Percentiles rank a stretch among this genome's conserved stretches.
phyloP scores from a whole-genome alignment of 306 rosid species.

The Casuarina glauca region DNA sequence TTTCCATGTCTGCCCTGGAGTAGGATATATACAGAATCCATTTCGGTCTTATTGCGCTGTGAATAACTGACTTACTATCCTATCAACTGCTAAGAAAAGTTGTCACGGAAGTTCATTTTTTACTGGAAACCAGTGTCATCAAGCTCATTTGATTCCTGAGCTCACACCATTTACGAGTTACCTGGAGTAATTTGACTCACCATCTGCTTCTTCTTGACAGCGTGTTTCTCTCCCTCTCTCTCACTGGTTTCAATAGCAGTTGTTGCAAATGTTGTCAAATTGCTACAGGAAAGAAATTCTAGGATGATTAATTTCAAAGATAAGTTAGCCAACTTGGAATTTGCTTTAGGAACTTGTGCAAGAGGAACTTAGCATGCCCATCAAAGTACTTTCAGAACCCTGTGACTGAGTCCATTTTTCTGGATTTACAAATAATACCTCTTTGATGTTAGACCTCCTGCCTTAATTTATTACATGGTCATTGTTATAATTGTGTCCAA shows the following conservation, averaged over 20 bases:
- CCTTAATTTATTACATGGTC: no score
- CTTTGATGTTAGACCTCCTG: no score
- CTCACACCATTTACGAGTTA: not conserved
- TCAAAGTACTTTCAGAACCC: not conserved
- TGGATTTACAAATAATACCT: not conserved
- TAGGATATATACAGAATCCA: not conserved
- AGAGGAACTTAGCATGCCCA: not conserved
- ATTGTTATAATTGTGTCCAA: no score
- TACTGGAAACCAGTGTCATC: not conserved
- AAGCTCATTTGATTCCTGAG: not conserved
- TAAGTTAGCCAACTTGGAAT: no score
- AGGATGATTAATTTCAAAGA: not conserved
- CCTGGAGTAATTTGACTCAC: not conserved
- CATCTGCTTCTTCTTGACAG: not conserved
- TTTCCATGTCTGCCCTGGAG: constrained; percentile 1
- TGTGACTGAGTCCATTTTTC: not conserved
- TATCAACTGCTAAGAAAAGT: not conserved
- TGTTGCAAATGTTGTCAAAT: not conserved
- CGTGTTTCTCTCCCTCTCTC: not conserved
- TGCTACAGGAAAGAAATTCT: not conserved
- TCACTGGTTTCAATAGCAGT: not conserved
- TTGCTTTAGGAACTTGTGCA: not conserved
- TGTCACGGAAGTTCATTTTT: not conserved
- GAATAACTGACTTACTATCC: not conserved
- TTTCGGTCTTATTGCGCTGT: not conserved